Evolutionary conservation across 805 yeast species (phyloP).

Genomic region (Novakomyces olei): DNA sequence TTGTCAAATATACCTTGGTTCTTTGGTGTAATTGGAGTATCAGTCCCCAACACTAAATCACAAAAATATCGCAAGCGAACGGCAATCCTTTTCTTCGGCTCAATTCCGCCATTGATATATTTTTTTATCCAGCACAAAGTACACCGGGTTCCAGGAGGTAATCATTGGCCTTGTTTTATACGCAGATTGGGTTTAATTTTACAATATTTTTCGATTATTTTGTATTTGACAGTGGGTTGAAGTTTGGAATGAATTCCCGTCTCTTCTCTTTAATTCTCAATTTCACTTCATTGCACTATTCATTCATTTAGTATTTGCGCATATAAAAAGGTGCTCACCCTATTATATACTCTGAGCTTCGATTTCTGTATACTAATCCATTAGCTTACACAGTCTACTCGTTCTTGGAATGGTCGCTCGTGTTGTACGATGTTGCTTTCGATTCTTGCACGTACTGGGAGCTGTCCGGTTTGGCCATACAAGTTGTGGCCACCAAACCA

Average conservation of each 20-base stretch:
- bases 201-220: too few species aligned
- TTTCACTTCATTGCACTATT: too few species aligned
- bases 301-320: too few species aligned
- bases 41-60: conserved; percentile 26
- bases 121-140: conserved; percentile 87
- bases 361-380: too few species aligned
- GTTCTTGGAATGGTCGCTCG: conserved; percentile 81
- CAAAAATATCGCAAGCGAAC: conserved; percentile 29
- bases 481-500: too few species aligned
- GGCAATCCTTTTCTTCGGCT: conserved; percentile 41
- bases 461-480: too few species aligned
- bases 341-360: too few species aligned
- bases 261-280: too few species aligned
- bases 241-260: too few species aligned
- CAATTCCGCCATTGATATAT: conserved; percentile 61
- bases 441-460: conserved; percentile 46
- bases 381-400: conserved; percentile 88
- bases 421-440: conserved; percentile 60
- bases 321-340: not conserved
- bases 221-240: too few species aligned
- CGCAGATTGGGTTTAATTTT: not conserved
- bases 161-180: not conserved
- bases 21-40: conserved; percentile 30
- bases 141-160: conserved; percentile 49
- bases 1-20: conserved; percentile 87